Conservation (phyloP, 805 yeast genomes). For the Yueomyces sp. region DNA sequence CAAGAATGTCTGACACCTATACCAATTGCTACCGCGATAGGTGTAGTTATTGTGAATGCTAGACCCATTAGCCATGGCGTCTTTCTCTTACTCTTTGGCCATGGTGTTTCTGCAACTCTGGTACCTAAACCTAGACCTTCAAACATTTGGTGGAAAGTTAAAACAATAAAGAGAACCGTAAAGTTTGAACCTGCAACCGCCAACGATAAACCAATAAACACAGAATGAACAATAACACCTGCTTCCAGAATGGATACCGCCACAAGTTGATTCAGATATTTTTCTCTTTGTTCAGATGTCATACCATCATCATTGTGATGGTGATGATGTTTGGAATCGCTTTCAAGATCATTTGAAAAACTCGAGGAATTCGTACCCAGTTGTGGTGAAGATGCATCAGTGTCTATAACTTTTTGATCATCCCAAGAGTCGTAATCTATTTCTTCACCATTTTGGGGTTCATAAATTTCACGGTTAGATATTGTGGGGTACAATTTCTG, state of each 20-base stretch:
- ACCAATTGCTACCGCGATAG: slow-evolving; percentile 61
- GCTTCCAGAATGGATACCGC: slow-evolving; percentile 50
- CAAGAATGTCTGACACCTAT: slow-evolving; percentile 52
- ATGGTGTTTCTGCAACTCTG: slow-evolving; percentile 44
- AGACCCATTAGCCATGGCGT: slow-evolving; percentile 34
- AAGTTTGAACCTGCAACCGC: slow-evolving; percentile 57
- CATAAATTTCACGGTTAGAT: background rate
- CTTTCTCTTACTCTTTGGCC: slow-evolving; percentile 32
- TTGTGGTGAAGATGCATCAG: background rate
- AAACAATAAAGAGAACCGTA: slow-evolving; percentile 46
- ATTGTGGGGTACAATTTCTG: no score
- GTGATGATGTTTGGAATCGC: slow-evolving; percentile 6
- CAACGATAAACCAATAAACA: slow-evolving; percentile 56
- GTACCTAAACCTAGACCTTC: slow-evolving; percentile 75
- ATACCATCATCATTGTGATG: slow-evolving; percentile 5
- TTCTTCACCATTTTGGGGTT: background rate
- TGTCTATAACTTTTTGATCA: background rate
- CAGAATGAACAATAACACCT: slow-evolving; percentile 64
- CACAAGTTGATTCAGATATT: slow-evolving; percentile 43
- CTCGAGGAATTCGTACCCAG: background rate
- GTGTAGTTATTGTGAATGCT: slow-evolving; percentile 49
- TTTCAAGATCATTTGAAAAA: background rate
- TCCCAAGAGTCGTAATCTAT: background rate
- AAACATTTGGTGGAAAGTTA: slow-evolving; percentile 64
- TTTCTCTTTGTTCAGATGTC: slow-evolving; percentile 24